Conservation (phyloP, 2,329 filamentous ascomycete species). For the Coniella lustricola region DNA sequence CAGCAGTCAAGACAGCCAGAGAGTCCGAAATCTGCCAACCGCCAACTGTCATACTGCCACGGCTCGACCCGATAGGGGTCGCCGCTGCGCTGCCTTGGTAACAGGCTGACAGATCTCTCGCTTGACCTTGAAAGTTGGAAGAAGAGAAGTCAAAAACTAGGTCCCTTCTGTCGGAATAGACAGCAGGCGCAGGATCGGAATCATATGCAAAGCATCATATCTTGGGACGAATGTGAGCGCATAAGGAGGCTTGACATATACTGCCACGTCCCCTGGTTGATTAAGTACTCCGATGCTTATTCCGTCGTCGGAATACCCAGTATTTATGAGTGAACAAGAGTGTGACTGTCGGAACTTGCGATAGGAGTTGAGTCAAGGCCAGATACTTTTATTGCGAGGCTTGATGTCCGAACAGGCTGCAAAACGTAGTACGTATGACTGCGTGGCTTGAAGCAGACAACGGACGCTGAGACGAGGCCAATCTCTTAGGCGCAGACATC, state of each 20-base stretch:
- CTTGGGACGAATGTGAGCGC: too few species aligned
- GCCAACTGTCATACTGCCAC: not conserved
- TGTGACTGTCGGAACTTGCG: not conserved
- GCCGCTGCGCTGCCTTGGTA: too few species aligned
- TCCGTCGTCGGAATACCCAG: too few species aligned
- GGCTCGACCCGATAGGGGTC: not conserved
- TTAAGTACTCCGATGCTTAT: too few species aligned
- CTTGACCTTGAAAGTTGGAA: too few species aligned
- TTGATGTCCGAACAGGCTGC: not conserved
- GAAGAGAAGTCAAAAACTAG: not conserved
- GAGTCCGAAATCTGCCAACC: too few species aligned
- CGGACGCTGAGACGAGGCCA: conserved; percentile 1
- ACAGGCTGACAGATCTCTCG: too few species aligned
- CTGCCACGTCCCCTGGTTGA: too few species aligned
- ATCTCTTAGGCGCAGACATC: not conserved
- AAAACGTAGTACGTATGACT: conserved; percentile 5
- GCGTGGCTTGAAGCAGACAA: conserved; percentile 3
- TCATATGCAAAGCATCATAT: too few species aligned
- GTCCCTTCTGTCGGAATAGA: not conserved
- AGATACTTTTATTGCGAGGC: not conserved
- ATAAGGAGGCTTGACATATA: not conserved
- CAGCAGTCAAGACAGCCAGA: too few species aligned
- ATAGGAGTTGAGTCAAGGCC: not conserved
- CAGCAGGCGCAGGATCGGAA: too few species aligned
- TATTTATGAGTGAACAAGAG: too few species aligned